Evolutionary conservation across 2,329 filamentous ascomycete species (phyloP), one percentile per base, ranked within the genome.

Genomic region (Achaetomium macrosporum): DNA sequence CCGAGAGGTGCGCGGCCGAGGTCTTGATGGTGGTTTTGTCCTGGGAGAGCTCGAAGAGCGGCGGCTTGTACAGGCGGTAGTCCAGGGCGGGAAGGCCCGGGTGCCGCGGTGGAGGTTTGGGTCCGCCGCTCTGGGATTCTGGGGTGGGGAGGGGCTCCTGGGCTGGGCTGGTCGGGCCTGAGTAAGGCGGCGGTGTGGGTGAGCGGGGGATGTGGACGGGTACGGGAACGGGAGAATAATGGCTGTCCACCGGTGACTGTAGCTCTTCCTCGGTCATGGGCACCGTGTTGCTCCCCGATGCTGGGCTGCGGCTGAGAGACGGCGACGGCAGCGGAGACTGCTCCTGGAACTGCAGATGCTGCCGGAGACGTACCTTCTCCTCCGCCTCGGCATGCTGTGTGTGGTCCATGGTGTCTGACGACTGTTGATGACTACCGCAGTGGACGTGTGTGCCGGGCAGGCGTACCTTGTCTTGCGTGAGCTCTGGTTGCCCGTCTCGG

Each of bases 21-120:
- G 74, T 74, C 19, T 70, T 71, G 51, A 81, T 70, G 9, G 71
- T 72, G 12, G 70, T 77, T 33, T 66, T 67, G 62, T 82, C 77
- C 10, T 67, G 52, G 0, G 76, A 79, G 3, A 80, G 67, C 42
- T 73, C 72, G 62, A 81, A 81, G 33, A 76, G 68, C 5, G 75
- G 73, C 15, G 76, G 78, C 7, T 68, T 68, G 64, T 82, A 82
- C 16, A 75, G 69, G n/a, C 71, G 69, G 64, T 79, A 78, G 64
- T 79, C 75, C 15, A 79, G 60, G 19, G 63, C 62, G 1, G 76
- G 76, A 6, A 79, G 70, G 7, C 76, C 76, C 1, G 73, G 71
- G 56, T 77, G 75, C 25, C 65, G 67, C 40, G 69, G 69, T 3
- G 64, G 64, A 12, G 63, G 66, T 17, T 59, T 66, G 19, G 55